phyloP scores from a whole-genome alignment of 2,329 filamentous ascomycete genomes.

The Nothomitra cinnamomea region DNA sequence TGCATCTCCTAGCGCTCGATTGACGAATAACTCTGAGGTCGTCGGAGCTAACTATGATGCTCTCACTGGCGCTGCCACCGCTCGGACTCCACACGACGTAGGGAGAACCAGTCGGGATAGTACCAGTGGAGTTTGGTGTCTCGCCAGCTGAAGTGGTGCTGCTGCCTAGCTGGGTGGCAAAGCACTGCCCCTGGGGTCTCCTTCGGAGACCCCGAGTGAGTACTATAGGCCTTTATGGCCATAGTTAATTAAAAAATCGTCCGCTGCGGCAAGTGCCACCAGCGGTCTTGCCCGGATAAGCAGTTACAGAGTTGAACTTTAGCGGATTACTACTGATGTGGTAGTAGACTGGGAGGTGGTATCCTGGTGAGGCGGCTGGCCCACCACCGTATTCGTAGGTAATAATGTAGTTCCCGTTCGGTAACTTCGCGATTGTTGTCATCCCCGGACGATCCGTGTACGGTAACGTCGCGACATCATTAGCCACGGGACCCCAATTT shows the following conservation, averaged over 20 bases:
- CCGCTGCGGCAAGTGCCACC: too few relatives aligned
- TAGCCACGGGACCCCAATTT: constrained; percentile 40
- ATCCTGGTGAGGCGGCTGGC: constrained; percentile 15
- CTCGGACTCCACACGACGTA: constrained; percentile 35
- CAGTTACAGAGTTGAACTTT: constrained; percentile 26
- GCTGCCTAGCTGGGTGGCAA: too few relatives aligned
- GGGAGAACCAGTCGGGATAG: constrained; percentile 28
- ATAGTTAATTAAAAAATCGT: too few relatives aligned
- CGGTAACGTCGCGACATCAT: constrained; percentile 44
- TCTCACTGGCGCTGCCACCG: constrained; percentile 29
- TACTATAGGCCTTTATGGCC: too few relatives aligned
- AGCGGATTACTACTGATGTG: constrained; percentile 30
- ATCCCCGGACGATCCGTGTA: constrained; percentile 52
- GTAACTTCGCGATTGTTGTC: constrained; percentile 41
- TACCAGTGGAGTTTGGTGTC: too few relatives aligned
- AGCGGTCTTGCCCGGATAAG: constrained; percentile 25
- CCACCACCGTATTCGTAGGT: constrained; percentile 44
- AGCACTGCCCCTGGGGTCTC: too few relatives aligned
- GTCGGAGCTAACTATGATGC: constrained; percentile 27
- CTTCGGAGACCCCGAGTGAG: too few relatives aligned
- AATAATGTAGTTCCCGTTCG: constrained; percentile 45
- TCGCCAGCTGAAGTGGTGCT: too few relatives aligned
- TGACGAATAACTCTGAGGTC: constrained; percentile 8
- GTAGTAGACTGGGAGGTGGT: constrained; percentile 35
- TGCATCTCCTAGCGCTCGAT: background rate